These are phyloP conservation scores for Tephrocybe sp. DNA, from an alignment of 768 basidiomycete genomes.

Conservation along the genomic window DNA sequence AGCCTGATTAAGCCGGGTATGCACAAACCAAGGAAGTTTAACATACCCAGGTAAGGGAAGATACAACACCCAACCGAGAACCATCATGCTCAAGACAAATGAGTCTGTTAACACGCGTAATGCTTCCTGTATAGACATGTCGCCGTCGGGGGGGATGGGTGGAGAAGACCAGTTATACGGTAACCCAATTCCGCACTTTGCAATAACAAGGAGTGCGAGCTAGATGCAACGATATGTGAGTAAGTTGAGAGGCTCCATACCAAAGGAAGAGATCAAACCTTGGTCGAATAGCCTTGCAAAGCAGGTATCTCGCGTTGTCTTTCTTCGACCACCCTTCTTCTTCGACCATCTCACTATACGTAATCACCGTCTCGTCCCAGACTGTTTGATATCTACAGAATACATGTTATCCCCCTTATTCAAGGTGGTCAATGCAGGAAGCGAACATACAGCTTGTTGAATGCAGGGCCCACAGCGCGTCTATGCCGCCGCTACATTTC, in stretches of 20 bases:
- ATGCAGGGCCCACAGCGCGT: slow-evolving; percentile 39
- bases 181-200: slow-evolving; percentile 42
- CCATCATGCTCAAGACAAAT: neutral
- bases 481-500: slow-evolving; percentile 44
- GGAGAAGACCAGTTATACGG: slow-evolving; percentile 35
- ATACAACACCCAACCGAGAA: slow-evolving; percentile 1
- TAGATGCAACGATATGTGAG: slow-evolving; percentile 14
- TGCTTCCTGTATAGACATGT: slow-evolving; percentile 33
- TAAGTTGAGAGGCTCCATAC: neutral
- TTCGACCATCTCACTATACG: slow-evolving; percentile 26
- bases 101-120: slow-evolving; percentile 28
- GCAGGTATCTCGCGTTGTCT: slow-evolving; percentile 14
- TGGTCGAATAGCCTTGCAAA: neutral
- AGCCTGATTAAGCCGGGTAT: neutral
- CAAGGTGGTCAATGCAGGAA: too few species aligned
- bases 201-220: slow-evolving; percentile 40
- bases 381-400: slow-evolving; percentile 30
- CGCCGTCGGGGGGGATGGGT: slow-evolving; percentile 29
- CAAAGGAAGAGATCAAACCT: neutral
- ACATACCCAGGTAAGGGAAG: slow-evolving; percentile 4
- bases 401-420: too few species aligned
- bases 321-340: slow-evolving; percentile 22
- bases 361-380: slow-evolving; percentile 26
- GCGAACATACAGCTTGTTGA: slow-evolving; percentile 38
- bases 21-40: neutral